phyloP scores from a whole-genome alignment of 176 grass and related monocot genomes.

The Phoenix dactylifera region DNA sequence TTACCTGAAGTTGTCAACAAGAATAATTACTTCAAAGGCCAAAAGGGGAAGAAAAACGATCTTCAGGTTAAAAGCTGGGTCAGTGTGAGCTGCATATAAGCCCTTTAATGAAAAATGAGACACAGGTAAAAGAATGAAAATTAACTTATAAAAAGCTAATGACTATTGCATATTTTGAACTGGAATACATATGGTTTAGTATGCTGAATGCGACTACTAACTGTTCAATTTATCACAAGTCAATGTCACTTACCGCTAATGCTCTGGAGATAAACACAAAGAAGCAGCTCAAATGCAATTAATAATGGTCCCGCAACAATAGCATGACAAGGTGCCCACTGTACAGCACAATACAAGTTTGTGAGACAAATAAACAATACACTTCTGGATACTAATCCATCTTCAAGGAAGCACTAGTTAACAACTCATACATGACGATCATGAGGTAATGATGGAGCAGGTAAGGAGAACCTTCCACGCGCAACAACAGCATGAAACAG shows the following conservation, averaged over 20 bases:
- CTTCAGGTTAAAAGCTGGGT: constrained; percentile 48
- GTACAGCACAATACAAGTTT: background rate
- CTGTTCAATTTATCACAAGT: too few species aligned
- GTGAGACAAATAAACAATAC: too few species aligned
- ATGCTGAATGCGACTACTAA: too few species aligned
- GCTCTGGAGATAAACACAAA: constrained; percentile 53
- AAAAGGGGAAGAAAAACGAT: constrained; percentile 68
- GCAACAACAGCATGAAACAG: constrained; percentile 45
- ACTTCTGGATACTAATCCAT: too few species aligned
- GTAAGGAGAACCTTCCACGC: constrained; percentile 52
- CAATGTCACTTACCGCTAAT: constrained; percentile 23
- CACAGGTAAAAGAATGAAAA: too few species aligned
- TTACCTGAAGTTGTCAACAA: constrained; percentile 73
- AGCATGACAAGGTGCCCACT: constrained; percentile 56
- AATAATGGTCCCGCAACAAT: constrained; percentile 52
- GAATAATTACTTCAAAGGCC: constrained; percentile 51
- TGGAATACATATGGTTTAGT: too few species aligned
- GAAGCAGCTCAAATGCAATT: constrained; percentile 69
- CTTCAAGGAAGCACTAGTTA: constrained; percentile 1
- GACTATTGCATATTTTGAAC: too few species aligned
- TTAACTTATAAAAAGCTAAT: too few species aligned
- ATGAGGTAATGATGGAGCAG: constrained; percentile 36
- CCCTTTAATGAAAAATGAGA: constrained; percentile 2
- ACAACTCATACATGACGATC: constrained; percentile 28
- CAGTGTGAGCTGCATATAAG: constrained; percentile 30